Evolutionary conservation across 129 eudicot genomes (phyloP).

Genomic region (Centella asiatica): DNA sequence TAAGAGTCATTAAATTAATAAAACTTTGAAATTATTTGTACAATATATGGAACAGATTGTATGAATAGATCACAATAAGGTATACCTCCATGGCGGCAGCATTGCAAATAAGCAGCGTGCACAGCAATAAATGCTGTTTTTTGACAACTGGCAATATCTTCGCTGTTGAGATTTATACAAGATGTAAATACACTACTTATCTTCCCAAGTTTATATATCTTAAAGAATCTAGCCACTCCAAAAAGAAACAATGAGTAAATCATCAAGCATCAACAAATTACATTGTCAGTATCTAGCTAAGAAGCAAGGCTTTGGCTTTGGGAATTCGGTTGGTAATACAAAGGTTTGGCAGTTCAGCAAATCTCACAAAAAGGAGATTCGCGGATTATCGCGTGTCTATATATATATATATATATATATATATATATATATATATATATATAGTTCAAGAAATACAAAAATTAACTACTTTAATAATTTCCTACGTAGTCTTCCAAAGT

Average conservation of each 20-base stretch:
- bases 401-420: too few relatives aligned
- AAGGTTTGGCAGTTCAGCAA: background rate
- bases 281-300: background rate
- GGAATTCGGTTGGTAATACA: too few relatives aligned
- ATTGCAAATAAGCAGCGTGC: conserved; percentile 90
- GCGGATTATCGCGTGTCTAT: too few relatives aligned
- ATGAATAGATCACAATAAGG: background rate
- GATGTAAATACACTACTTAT: background rate
- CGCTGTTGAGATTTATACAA: conserved; percentile 36
- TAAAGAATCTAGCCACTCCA: background rate
- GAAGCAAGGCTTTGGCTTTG: too few relatives aligned
- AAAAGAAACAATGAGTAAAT: background rate
- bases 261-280: background rate
- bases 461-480: too few relatives aligned
- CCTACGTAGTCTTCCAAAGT: too few relatives aligned
- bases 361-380: too few relatives aligned
- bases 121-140: conserved; percentile 80
- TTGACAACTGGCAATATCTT: conserved; percentile 84
- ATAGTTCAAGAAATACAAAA: too few relatives aligned
- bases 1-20: conserved; percentile 6
- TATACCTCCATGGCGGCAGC: conserved; percentile 98
- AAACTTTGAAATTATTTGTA: background rate
- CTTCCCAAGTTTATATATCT: background rate
- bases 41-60: background rate
- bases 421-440: too few relatives aligned